Percentiles rank a stretch among this genome's conserved stretches.
phyloP scores from a whole-genome alignment of 306 rosid species.

The Delonix regia region DNA sequence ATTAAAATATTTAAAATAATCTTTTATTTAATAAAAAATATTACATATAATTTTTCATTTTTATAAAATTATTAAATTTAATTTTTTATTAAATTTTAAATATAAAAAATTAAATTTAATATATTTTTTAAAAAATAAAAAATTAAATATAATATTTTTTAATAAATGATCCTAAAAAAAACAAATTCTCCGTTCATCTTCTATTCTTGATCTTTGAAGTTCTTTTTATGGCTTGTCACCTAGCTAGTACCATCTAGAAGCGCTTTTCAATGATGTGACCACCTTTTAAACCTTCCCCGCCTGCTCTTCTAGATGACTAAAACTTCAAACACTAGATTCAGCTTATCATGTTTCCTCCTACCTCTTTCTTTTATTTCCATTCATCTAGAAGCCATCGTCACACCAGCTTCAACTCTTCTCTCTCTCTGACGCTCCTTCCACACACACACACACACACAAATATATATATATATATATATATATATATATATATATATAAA shows the following conservation, averaged over 20 bases:
- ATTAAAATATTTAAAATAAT: no score
- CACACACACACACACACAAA: not conserved
- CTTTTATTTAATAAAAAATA: no score
- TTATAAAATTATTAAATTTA: no score
- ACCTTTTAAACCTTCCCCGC: constrained; percentile 14
- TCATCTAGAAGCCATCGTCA: constrained; percentile 64
- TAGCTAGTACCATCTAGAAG: not conserved
- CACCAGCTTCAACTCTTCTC: constrained; percentile 15
- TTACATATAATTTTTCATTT: no score
- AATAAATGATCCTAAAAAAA: no score
- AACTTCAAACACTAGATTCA: not conserved
- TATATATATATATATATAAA: constrained; percentile 39
- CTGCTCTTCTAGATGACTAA: constrained; percentile 66
- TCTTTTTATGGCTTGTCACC: no score
- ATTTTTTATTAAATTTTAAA: no score
- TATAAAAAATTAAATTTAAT: no score
- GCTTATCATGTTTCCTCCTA: not conserved
- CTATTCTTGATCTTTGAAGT: no score
- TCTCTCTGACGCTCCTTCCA: not conserved
- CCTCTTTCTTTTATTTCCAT: constrained; percentile 2
- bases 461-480: constrained; percentile 45
- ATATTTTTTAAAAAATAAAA: no score
- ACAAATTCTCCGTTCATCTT: no score
- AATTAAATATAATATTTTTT: no score
- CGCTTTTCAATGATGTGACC: not conserved